A percentile compares a stretch with the other conserved stretches of the same genome.
Evolutionary conservation across 306 rosid species (phyloP).

Genomic region (Malus fusca): DNA sequence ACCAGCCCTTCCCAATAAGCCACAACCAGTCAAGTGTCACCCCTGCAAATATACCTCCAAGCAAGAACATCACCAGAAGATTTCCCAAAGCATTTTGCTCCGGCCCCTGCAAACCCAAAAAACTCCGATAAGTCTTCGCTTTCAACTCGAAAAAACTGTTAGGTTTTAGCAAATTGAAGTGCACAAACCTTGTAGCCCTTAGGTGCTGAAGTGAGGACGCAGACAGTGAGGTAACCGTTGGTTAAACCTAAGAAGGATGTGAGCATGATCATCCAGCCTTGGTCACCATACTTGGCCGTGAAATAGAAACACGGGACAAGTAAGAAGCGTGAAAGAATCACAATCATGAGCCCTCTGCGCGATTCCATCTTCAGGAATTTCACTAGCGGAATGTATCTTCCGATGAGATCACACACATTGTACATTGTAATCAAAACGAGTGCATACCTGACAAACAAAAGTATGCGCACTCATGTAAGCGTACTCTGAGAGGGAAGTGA

Average conservation of each 20-base stretch:
- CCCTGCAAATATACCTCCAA: slow-evolving; percentile 77
- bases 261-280: slow-evolving; percentile 82
- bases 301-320: slow-evolving; percentile 77
- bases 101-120: slow-evolving; percentile 55
- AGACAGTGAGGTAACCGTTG: slow-evolving; percentile 80
- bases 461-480: not conserved
- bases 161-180: not conserved
- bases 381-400: slow-evolving; percentile 71
- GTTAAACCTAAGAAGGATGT: slow-evolving; percentile 73
- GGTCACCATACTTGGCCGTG: slow-evolving; percentile 68
- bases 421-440: slow-evolving; percentile 70
- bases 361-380: slow-evolving; percentile 49
- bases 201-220: slow-evolving; percentile 83
- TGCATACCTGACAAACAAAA: slow-evolving; percentile 52
- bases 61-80: slow-evolving; percentile 60
- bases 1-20: slow-evolving; percentile 96
- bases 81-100: slow-evolving; percentile 97
- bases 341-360: slow-evolving; percentile 38
- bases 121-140: not conserved
- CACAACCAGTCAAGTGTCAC: slow-evolving; percentile 86
- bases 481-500: not conserved
- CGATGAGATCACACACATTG: slow-evolving; percentile 64
- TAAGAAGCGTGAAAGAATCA: slow-evolving; percentile 41
- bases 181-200: slow-evolving; percentile 71
- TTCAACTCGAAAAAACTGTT: not conserved